These are phyloP conservation scores for Heterobasidion parviporum DNA, from an alignment of 1,284 basidiomycete species.

Conservation along the genomic window DNA sequence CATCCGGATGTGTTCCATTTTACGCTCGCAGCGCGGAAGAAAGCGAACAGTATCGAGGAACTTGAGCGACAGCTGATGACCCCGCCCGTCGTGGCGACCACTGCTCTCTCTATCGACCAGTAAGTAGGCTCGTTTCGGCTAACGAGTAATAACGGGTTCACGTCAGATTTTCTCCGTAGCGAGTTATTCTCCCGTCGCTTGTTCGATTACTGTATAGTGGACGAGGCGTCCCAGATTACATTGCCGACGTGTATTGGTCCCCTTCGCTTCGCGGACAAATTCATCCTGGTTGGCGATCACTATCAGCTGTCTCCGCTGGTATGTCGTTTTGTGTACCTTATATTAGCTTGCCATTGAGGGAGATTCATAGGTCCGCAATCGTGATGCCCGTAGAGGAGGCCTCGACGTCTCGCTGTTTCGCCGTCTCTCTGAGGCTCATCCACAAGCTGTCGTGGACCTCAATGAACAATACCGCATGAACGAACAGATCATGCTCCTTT, in stretches of 20 bases:
- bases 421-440: constrained; percentile 79
- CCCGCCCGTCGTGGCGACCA: constrained; percentile 93
- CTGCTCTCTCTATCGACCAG: constrained; percentile 91
- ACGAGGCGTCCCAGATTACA: constrained; percentile 97
- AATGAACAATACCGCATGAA: constrained; percentile 96
- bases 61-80: constrained; percentile 75
- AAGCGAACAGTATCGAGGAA: constrained; percentile 62
- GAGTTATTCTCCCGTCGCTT: constrained; percentile 76
- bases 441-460: constrained; percentile 76
- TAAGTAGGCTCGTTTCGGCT: constrained; percentile 22
- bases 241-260: constrained; percentile 94
- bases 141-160: not conserved
- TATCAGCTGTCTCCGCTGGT: constrained; percentile 94
- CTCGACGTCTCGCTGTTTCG: constrained; percentile 89
- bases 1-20: constrained; percentile 72
- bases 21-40: constrained; percentile 51
- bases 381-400: constrained; percentile 74
- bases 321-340: constrained; percentile 13
- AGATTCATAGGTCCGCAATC: constrained; percentile 66
- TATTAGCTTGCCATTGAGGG: not conserved
- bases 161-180: constrained; percentile 32
- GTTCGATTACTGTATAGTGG: constrained; percentile 98
- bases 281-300: constrained; percentile 95
- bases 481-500: constrained; percentile 89
- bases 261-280: constrained; percentile 81